Conservation (phyloP, 164 flowering plant genomes). For the Macadamia integrifolia region DNA sequence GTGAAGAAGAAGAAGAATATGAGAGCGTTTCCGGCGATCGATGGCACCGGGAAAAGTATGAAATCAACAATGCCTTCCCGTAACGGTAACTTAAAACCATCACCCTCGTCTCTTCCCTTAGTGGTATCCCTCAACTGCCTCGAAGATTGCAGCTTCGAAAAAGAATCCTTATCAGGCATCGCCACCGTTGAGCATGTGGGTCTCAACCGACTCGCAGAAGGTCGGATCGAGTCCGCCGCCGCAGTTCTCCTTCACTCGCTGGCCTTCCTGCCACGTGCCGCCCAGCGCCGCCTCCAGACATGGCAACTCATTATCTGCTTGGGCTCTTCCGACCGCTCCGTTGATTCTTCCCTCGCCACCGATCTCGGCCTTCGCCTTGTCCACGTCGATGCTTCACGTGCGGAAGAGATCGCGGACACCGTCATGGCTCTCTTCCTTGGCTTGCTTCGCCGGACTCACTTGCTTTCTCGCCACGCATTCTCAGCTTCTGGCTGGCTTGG, state of each 20-base stretch:
- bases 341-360: slow-evolving; percentile 82
- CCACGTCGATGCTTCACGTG: slow-evolving; percentile 82
- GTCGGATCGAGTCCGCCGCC: slow-evolving; percentile 82
- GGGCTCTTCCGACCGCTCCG: slow-evolving; percentile 87
- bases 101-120: slow-evolving; percentile 37
- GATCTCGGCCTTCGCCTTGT: slow-evolving; percentile 85
- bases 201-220: slow-evolving; percentile 61
- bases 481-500: slow-evolving; percentile 98
- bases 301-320: slow-evolving; percentile 91
- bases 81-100: background rate
- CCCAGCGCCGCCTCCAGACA: slow-evolving; percentile 92
- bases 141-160: slow-evolving; percentile 68
- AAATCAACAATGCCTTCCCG: background rate
- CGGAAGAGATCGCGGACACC: slow-evolving; percentile 96
- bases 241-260: slow-evolving; percentile 91
- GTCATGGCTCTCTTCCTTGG: slow-evolving; percentile 94
- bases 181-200: slow-evolving; percentile 78
- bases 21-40: background rate
- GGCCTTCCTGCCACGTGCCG: slow-evolving; percentile 94
- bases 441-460: slow-evolving; percentile 75
- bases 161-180: slow-evolving; percentile 57
- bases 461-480: slow-evolving; percentile 70
- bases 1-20: background rate
- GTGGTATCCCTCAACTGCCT: slow-evolving; percentile 91
- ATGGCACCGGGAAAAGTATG: background rate